Percentiles rank a stretch among this genome's conserved stretches.
Conservation (phyloP, 1,284 basidiomycete genomes). For the Cryptococcus depauperatus region DNA sequence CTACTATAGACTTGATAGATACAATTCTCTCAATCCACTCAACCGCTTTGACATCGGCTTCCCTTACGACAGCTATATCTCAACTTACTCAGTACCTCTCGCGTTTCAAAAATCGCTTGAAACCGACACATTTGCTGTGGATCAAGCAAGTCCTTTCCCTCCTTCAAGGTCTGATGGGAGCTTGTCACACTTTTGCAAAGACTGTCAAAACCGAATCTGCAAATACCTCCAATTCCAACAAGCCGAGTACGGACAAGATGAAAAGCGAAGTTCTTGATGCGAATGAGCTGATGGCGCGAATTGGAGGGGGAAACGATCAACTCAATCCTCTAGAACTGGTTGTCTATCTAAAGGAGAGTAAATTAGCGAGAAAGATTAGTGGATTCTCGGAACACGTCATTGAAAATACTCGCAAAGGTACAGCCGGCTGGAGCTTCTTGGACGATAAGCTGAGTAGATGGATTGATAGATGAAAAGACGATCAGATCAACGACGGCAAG, state of each 20-base stretch:
- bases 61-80: conserved; percentile 57
- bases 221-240: conserved; percentile 12
- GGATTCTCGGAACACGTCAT: conserved; percentile 67
- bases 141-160: conserved; percentile 70
- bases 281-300: conserved; percentile 54
- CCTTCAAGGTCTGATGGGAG: conserved; percentile 58
- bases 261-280: conserved; percentile 40
- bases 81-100: conserved; percentile 73
- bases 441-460: no score
- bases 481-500: conserved; percentile 12
- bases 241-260: conserved; percentile 6
- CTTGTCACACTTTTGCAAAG: conserved; percentile 51
- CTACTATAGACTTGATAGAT: conserved; percentile 53
- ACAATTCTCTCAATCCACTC: conserved; percentile 82
- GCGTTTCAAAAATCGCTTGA: conserved; percentile 69
- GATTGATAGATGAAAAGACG: conserved; percentile 6
- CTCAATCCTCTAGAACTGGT: conserved; percentile 75
- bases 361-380: conserved; percentile 64
- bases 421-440: no score
- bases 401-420: conserved; percentile 49
- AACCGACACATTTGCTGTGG: conserved; percentile 65
- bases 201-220: conserved; percentile 18
- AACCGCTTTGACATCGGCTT: conserved; percentile 55
- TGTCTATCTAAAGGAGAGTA: conserved; percentile 73
- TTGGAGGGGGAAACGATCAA: conserved; percentile 61